phyloP scores from a whole-genome alignment of 228 moss, liverwort and hornwort genomes.

The Sphagnum fallax region DNA sequence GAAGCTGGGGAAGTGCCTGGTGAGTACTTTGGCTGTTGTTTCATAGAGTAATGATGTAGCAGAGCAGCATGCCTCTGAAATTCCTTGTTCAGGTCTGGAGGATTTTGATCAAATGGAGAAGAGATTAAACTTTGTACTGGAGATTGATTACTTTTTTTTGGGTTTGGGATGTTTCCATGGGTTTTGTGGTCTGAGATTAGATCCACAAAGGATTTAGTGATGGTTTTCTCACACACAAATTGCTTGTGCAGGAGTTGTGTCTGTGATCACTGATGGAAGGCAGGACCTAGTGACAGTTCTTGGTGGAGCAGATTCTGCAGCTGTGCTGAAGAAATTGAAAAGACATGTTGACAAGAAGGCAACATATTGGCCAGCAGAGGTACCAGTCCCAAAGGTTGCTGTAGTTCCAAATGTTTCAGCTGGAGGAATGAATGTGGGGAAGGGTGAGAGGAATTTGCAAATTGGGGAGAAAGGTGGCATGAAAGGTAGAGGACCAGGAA shows the following conservation, averaged over 20 bases:
- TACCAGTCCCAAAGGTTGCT: neutral
- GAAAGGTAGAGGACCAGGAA: slow-evolving; percentile 20
- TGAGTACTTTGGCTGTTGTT: too few relatives aligned
- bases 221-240: neutral
- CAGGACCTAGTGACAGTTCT: slow-evolving; percentile 30
- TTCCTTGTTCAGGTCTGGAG: too few relatives aligned
- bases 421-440: slow-evolving; percentile 16
- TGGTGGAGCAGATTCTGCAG: slow-evolving; percentile 10
- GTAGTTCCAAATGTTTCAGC: slow-evolving; percentile 16
- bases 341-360: slow-evolving; percentile 47
- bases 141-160: too few relatives aligned
- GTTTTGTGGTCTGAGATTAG: too few relatives aligned
- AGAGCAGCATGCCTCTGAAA: too few relatives aligned
- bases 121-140: too few relatives aligned
- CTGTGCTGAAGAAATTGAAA: slow-evolving; percentile 36
- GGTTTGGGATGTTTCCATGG: too few relatives aligned
- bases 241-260: slow-evolving; percentile 27
- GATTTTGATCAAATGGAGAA: too few relatives aligned
- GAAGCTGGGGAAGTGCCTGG: too few relatives aligned
- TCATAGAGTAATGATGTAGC: too few relatives aligned
- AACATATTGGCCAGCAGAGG: slow-evolving; percentile 12
- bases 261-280: slow-evolving; percentile 24
- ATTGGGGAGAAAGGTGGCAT: slow-evolving; percentile 7
- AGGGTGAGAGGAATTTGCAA: slow-evolving; percentile 19
- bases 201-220: too few relatives aligned